Evolutionary conservation across 306 rosid species (phyloP), one percentile per base, ranked within the genome.

Genomic region (Sechiopsis laciniata): DNA sequence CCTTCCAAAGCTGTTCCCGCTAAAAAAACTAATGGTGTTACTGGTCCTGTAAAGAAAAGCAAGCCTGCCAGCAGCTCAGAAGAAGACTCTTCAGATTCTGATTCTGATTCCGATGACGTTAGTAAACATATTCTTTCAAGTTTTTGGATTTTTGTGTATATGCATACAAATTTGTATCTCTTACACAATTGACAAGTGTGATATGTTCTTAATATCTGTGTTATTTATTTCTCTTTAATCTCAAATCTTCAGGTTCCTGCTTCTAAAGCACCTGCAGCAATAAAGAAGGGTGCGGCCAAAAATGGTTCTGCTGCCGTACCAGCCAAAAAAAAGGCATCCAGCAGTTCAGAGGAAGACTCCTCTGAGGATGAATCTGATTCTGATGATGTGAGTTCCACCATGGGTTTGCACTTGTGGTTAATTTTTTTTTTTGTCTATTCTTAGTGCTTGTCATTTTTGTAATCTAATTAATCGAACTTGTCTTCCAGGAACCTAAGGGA

Each of bases 1-100:
- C 84, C 84, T 60, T 17, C 73, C 1, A 86, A 89, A 35, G 51
- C 62, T 57, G 56, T 51, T 32, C 68, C 65, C 46, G 52, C 83
- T 52, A 88, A 87, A 13, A 89, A 85, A 14, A 83, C 83, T 8
- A 90, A 90, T n/a, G 88, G 84, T 2, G 10, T 52, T 16, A 58
- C 12, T 79, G 52, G 60, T 14, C 55, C 66, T 6, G 78, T 71
- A 15, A 72, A 82, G 79, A 87, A 82, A 65, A 77, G 52, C 20
- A 80, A 67, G 58, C 58, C 74, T 22, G 74, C 24, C 37, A 70
- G 74, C 19, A 70, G 74, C 46, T 70, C 74, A 24, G 74, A 70
- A 21, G 74, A 69, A 0, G 74, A 70, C 3, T 48, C 56, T 7
- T 68, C 74, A 0, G 74, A 70, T 51, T 70, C 70, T 24, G 74